Evolutionary conservation across 176 grass and related monocot genomes (phyloP), one percentile per base, ranked within the genome.

Genomic region (Oryza meridionalis): DNA sequence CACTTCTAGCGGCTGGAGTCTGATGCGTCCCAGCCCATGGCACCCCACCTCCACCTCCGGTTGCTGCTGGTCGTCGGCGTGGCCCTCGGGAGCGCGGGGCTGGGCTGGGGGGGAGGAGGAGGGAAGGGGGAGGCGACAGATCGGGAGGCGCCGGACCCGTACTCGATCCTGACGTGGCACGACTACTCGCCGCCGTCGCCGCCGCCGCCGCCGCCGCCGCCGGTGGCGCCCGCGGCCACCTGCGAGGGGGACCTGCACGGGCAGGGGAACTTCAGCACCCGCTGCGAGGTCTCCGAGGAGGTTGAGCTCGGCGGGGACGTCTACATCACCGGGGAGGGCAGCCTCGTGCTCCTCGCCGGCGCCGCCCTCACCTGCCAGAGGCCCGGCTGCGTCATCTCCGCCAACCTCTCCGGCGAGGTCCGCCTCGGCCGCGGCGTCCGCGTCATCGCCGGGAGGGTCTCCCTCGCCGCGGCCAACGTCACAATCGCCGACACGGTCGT

Each of bases 141-240:
- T 82, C 87, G 70, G 84, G 84, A 46, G 44, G 84, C 70, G 13
- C 12, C 77, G 59, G 86, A 81, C 80, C 91, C 80, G 65, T 96
- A 91, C 81, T 94, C 88, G 88, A 92, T 99, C 88, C 78, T 99
- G 90, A 96, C 84, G 37, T 99, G 97, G 97, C 97, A 96, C 86
- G 97, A 99, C 80, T 96, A 99, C 88, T 92, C 97, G 15, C 97
- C 93, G 12, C 97, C 97, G 16, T 72, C 97, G 70, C 91, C 97
- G 12, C 89, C 97, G n/a, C 93, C 90, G 5, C 91, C 97, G 33
- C 90, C 91, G 0, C 90, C 88, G 50, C n/a, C 86, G 0, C 97
- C 93, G 50, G 75, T 19, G 50, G 78, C 91, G 44, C 97, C 97
- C 25, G 82, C 77, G 81, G 89, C 86, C 22, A 94, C 90, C 53